phyloP scores from a whole-genome alignment of 1,284 basidiomycete genomes.

The Irpex sp. region DNA sequence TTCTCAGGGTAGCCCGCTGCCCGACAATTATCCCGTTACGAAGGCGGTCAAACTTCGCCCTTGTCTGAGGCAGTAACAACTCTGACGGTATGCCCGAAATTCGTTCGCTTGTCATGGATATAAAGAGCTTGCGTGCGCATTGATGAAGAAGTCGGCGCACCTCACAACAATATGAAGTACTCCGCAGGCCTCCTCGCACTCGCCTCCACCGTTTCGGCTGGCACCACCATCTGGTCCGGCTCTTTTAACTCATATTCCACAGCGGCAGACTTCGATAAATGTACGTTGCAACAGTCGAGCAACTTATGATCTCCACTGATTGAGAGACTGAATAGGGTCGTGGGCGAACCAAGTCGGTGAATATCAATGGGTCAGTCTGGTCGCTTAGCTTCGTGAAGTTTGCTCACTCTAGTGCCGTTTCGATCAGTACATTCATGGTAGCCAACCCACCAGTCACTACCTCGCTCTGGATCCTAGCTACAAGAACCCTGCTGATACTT shows the following conservation, averaged over 20 bases:
- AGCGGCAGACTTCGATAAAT: slow-evolving; percentile 47
- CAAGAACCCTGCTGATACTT: slow-evolving; percentile 57
- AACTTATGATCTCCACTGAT: not conserved
- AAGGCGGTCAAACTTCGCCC: slow-evolving; percentile 19
- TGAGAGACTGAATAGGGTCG: slow-evolving; percentile 35
- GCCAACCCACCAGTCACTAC: slow-evolving; percentile 45
- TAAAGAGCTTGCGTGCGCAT: not conserved
- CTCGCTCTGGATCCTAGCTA: slow-evolving; percentile 45
- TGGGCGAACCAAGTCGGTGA: slow-evolving; percentile 51
- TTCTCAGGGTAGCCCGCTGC: slow-evolving; percentile 8
- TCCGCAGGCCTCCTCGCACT: slow-evolving; percentile 16
- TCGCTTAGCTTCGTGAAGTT: too few species aligned
- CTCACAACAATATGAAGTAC: slow-evolving; percentile 16
- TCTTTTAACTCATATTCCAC: slow-evolving; percentile 46
- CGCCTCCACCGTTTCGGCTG: slow-evolving; percentile 34
- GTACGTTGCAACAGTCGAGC: slow-evolving; percentile 25
- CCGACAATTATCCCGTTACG: slow-evolving; percentile 22
- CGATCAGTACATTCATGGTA: slow-evolving; percentile 56
- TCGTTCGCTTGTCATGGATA: slow-evolving; percentile 5
- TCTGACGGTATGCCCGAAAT: slow-evolving; percentile 5
- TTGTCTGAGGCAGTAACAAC: slow-evolving; percentile 2
- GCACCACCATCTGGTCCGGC: slow-evolving; percentile 48
- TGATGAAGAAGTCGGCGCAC: not conserved
- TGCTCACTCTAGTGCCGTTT: slow-evolving; percentile 5
- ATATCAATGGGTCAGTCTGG: slow-evolving; percentile 48